Evolutionary conservation across 1,284 basidiomycete species (phyloP), one percentile per base, ranked within the genome.

Genomic region (Leccinum huronense): DNA sequence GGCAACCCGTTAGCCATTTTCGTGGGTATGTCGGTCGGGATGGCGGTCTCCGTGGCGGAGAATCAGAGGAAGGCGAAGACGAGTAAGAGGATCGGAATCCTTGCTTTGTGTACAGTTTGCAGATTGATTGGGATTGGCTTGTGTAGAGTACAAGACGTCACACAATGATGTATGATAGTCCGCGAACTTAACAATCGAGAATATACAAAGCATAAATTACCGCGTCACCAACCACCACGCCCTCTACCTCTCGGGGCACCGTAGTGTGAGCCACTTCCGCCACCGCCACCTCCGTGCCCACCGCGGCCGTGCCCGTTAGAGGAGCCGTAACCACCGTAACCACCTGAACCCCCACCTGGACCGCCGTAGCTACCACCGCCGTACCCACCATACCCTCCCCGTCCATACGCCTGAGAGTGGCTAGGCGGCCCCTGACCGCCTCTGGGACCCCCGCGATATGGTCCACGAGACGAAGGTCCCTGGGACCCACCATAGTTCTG

Each of bases 261-360:
- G 55, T 73, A 65, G 53, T 73, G 70, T 51, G 69, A 42, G 16
- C 67, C 69, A 19, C 45, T 19, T 3, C 45, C 45, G 1, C 45
- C 45, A 48, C 45, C 45, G 36, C 72, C 67, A 27, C 64, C 31
- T 10, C 71, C 60, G 33, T 70, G 78, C n/a, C 80, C 76, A 58
- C 83, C 84, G 40, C 84, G 81, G 45, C 80, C 77, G n/a, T 81
- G 77, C 62, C 81, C 82, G 56, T 78, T 79, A 42, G 84, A 78
- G 3, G 82, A 75, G 8, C 76, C 73, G 62, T 76, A 72, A 11
- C 72, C 76, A 45, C 73, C 72, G 64, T 74, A 69, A 30, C 70
- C 65, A 16, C 72, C 71, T 31, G 61, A 56, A 38, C 42, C 31
- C 51, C 51, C 27, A 34, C 66, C 38, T 45, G n/a, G 42, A 34